Evolutionary conservation across 1,284 basidiomycete species (phyloP), one percentile per base, ranked within the genome.

Genomic region (Tremellales sp.): DNA sequence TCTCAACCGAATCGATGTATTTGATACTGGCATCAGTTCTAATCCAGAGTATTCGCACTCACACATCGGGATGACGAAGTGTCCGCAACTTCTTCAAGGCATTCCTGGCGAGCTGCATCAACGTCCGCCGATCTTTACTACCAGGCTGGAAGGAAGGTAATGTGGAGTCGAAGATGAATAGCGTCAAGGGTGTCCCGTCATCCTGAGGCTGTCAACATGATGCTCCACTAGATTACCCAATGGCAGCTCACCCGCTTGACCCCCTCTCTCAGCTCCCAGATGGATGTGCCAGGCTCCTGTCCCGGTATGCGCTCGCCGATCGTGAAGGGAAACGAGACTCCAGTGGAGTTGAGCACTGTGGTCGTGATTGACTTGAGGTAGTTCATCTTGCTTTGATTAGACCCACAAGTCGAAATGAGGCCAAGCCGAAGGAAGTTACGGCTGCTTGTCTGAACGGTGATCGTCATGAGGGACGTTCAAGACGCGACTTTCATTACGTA

Each of bases 1-100:
- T 87, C 68, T 97, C 93, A 5, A 89, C 84, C 1, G 82, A 89
- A 59, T 96, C 93, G 75, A 98, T 83, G 72, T 96, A 94, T 68
- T 89, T 93, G 61, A 99, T 82, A 3, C 73, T 75, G 54, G 27
- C 1, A 42, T 53, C 43, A 53, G 31, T 22, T 21, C 7, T 6
- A 40, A 21, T 13, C 44, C 46, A 54, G n/a, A 19, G 35, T 45
- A 17, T 17, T 29, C 15, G 43, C 2, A 46, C 70, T 48, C 42
- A 75, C 72, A 98, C 83, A 71, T 97, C 88, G 0, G 96, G 96
- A 77, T 98, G 96, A 31, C 96, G 82, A 6, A 87, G 86, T 2
- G 90, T 89, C 36, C 93, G 82, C 11, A 98, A 79, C 73, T 94
- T 97, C 54, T 88, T 84, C 29, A 97, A 77, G 0, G 92, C 84